These are phyloP conservation scores for Arthrobotrys megalospora DNA, from an alignment of 2,329 filamentous ascomycete species.

Conservation along the genomic window DNA sequence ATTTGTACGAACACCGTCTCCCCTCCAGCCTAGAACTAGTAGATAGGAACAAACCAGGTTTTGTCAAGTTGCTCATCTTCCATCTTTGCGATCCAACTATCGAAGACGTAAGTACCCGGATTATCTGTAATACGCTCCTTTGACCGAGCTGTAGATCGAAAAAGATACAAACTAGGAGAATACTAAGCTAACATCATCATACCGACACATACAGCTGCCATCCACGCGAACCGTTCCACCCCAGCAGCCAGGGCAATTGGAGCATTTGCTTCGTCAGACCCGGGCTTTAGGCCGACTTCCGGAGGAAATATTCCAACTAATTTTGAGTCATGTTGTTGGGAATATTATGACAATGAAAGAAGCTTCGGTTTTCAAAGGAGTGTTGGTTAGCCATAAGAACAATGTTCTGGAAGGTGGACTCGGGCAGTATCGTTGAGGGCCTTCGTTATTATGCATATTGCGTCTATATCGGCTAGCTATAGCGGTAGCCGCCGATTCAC, in stretches of 20 bases:
- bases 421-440: too few species aligned
- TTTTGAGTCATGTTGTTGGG: background rate
- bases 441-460: too few species aligned
- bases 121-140: too few species aligned
- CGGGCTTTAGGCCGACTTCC: background rate
- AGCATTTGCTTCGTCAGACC: background rate
- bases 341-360: background rate
- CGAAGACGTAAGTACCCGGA: background rate
- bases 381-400: too few species aligned
- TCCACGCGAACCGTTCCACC: background rate
- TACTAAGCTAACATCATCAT: too few species aligned
- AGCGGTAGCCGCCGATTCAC: too few species aligned
- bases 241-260: background rate
- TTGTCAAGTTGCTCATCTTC: conserved; percentile 73
- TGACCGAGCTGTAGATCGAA: too few species aligned
- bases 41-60: conserved; percentile 71
- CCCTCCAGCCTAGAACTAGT: conserved; percentile 68
- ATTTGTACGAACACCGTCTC: conserved; percentile 71
- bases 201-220: background rate
- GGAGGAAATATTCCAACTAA: background rate
- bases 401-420: too few species aligned
- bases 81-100: conserved; percentile 73
- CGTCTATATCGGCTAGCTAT: too few species aligned
- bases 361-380: too few species aligned
- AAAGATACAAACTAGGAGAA: too few species aligned